Base-by-base conservation (phyloP, 2,329 filamentous ascomycete species). In the Cadophora sp. region DNA sequence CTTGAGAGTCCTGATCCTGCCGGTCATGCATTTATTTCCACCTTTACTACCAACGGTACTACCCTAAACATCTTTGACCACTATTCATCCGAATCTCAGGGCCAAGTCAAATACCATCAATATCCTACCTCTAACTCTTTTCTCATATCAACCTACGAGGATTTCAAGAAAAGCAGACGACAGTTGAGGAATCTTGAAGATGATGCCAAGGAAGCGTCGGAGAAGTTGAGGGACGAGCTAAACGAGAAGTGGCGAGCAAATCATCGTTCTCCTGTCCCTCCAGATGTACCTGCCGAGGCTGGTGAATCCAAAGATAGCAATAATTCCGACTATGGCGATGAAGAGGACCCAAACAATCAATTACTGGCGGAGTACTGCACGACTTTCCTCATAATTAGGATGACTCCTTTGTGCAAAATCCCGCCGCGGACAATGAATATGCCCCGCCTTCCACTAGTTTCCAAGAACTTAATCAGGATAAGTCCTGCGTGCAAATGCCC, bases 111-210 rank as follows among this genome's bases (percentile, higher is more conserved):
- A 66, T 72, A 71, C 43, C 59, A 72, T 56, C 62, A 72, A 53
- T 65, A 66, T 62, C 65, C 65, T 36, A 68, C 59, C 58, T 65
- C 61, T 59, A 68, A 27, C 61, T 65, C 62, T 43, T 59, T 66
- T 18, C 60, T 67, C 14, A 60, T 70, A 56, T 62, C 43, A 63
- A 68, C 36, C 47, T 70, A 66, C 41, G 62, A 69, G n/a, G 69
- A 69, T 62, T 69, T 66, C 59, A 69, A 71, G 62, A 59, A 64
- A 64, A 61, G 67, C 33, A 43, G 67, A 64, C 59, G 47, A 58
- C 60, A 56, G 39, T 51, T 71, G 48, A 68, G 69, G 64, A 71
- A 71, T 66, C 55, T 66, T 56, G 58, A 72, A 56, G 70, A 69
- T 65, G 20, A 66, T 64, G 67, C 69, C 22, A 66, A 69, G 62